These are phyloP conservation scores for Pyrus bretschneideri DNA, from an alignment of 306 rosid genomes.

Conservation along the genomic window DNA sequence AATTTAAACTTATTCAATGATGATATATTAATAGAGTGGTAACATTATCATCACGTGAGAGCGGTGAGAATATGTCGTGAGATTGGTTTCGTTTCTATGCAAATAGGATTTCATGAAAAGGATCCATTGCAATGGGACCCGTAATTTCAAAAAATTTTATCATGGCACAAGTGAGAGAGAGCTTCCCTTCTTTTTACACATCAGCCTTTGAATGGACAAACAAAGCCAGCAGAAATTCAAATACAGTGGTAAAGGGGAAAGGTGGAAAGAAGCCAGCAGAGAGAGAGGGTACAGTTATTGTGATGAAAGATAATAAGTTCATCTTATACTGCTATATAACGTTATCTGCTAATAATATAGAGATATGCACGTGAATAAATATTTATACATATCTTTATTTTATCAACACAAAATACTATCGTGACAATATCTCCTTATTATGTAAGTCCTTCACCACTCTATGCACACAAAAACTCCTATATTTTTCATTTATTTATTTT, in stretches of 20 bases:
- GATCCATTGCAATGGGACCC: conserved; percentile 27
- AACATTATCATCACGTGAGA: no score
- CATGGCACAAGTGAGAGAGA: neutral
- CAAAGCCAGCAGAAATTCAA: conserved; percentile 64
- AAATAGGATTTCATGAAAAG: conserved; percentile 16
- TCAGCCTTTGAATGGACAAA: conserved; percentile 69
- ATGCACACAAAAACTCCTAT: neutral
- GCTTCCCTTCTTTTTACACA: conserved; percentile 35
- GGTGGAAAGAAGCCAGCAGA: conserved; percentile 24
- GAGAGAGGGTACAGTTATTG: neutral
- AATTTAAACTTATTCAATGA: no score
- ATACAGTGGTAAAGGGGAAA: conserved; percentile 52
- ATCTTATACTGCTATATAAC: neutral
- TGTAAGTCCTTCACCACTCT: neutral
- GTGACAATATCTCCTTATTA: no score
- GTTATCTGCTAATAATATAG: no score
- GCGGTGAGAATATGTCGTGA: no score
- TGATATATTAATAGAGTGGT: no score
- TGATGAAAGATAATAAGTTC: conserved; percentile 10
- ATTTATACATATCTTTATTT: neutral
- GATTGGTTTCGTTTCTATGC: conserved; percentile 2
- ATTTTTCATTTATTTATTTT: neutral
- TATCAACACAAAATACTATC: no score
- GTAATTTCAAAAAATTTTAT: conserved; percentile 16
- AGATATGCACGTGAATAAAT: no score